Evolutionary conservation across 192 early-diverging fungal species (phyloP), one percentile per base, ranked within the genome.

Genomic region (Coemansia sp.): DNA sequence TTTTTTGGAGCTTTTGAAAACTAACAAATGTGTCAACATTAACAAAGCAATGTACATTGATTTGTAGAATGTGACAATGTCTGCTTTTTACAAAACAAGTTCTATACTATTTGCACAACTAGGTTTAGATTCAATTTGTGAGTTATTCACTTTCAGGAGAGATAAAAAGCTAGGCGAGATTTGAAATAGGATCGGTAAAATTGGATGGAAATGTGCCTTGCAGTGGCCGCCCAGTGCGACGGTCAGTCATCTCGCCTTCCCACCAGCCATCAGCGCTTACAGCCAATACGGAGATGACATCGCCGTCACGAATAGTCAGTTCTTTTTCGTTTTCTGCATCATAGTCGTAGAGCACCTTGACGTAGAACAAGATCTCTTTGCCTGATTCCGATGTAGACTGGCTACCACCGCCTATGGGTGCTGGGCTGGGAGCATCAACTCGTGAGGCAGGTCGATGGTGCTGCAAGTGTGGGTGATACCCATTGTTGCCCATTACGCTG

Each of bases 321-420:
- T 84, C 83, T 58, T 70, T 79, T 16, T 63, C 64, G 39, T 74
- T 73, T 21, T 84, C 83, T 0, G 83, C 72, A 37, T 72, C 76
- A 21, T 81, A 84, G 62, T 84, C 83, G n/a, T 84, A 82, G n/a
- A 84, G 62, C 0, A 77, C 83, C 42, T 77, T 74, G 45, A 81
- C 78, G 34, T 84, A 81, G 26, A 82, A 84, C 36, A 81, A 56
- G 8, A 84, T 80, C 38, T 79, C 71, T 37, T 73, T 78, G 38
- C 70, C 71, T 3, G 59, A 63, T 39, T 78, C 67, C 0, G 70
- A 53, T 0, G 66, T 60, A 28, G 66, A 58, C 11, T 45, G 60
- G 10, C 24, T 28, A 43, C 45, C 51, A 55, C n/a, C n/a, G n/a
- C n/a, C n/a, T n/a, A 51, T 5, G 1, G 48, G 48, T 26, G 24